These are phyloP conservation scores for Spirogloea muscicola DNA, from an alignment of 139 green algal genomes.

Conservation along the genomic window DNA sequence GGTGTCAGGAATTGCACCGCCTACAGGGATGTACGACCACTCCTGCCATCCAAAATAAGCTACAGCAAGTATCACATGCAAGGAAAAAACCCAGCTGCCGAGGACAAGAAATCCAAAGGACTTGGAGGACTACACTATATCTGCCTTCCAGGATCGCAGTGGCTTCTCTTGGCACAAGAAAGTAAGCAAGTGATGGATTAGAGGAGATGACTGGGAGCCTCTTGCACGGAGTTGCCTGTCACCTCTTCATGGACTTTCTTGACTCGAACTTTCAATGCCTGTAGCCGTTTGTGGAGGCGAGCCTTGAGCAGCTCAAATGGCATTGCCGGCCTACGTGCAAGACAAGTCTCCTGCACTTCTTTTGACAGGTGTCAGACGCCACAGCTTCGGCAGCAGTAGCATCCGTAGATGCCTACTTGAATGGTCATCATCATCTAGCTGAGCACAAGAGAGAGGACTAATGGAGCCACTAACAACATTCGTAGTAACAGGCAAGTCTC, in stretches of 20 bases:
- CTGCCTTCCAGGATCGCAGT: not conserved
- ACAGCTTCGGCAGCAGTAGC: too few relatives aligned
- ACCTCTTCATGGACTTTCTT: slow-evolving; percentile 71
- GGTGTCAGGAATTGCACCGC: slow-evolving; percentile 78
- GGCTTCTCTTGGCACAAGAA: not conserved
- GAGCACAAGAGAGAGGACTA: too few relatives aligned
- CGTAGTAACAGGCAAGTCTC: too few relatives aligned
- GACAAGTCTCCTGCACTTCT: slow-evolving; percentile 51
- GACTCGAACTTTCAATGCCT: slow-evolving; percentile 68
- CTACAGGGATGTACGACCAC: slow-evolving; percentile 98
- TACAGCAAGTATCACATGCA: not conserved
- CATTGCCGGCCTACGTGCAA: slow-evolving; percentile 67
- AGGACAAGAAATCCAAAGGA: slow-evolving; percentile 2
- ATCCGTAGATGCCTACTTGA: too few relatives aligned
- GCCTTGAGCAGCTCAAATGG: slow-evolving; percentile 89
- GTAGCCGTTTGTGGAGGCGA: slow-evolving; percentile 74
- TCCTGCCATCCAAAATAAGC: slow-evolving; percentile 67
- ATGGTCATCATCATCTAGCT: too few relatives aligned
- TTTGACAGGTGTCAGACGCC: too few relatives aligned
- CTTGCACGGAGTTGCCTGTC: not conserved
- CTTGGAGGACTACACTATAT: slow-evolving; percentile 1
- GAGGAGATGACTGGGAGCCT: not conserved
- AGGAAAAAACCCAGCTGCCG: not conserved
- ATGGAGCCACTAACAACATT: too few relatives aligned
- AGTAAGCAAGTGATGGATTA: not conserved